These are phyloP conservation scores for Auriscalpium orientale DNA, from an alignment of 768 basidiomycete genomes.

Conservation along the genomic window DNA sequence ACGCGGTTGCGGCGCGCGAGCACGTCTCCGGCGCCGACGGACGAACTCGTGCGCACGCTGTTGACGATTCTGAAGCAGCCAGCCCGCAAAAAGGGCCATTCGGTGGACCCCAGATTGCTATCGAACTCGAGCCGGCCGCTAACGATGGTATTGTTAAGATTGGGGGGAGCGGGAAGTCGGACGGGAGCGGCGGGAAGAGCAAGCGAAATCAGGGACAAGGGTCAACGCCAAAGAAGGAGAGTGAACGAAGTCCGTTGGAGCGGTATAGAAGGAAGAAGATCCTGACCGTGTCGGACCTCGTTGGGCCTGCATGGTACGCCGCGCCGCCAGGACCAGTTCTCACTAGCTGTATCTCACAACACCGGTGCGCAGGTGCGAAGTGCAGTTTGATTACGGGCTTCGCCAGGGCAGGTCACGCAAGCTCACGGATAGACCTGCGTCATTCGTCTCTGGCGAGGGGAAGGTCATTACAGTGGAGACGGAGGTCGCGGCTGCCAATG, in stretches of 20 bases:
- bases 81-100: background rate
- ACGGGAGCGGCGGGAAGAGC: background rate
- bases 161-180: background rate
- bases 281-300: conserved; percentile 14
- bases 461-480: conserved; percentile 51
- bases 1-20: conserved; percentile 1
- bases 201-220: background rate
- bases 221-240: background rate
- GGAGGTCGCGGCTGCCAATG: conserved; percentile 45
- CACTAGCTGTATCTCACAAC: background rate
- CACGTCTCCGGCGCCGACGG: background rate
- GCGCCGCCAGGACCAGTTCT: background rate
- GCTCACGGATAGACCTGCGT: conserved; percentile 41
- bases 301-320: conserved; percentile 14
- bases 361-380: conserved; percentile 50
- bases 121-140: conserved; percentile 6
- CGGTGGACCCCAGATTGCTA: conserved; percentile 12
- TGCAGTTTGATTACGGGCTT: conserved; percentile 72
- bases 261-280: background rate
- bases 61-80: background rate
- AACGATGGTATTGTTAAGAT: conserved; percentile 7
- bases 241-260: conserved; percentile 8
- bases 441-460: conserved; percentile 50
- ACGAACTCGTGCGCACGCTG: background rate
- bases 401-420: conserved; percentile 47